A percentile compares a stretch with the other conserved stretches of the same genome.
Evolutionary conservation across 2,329 filamentous ascomycete species (phyloP).

Genomic region (Diaporthe vaccinii): DNA sequence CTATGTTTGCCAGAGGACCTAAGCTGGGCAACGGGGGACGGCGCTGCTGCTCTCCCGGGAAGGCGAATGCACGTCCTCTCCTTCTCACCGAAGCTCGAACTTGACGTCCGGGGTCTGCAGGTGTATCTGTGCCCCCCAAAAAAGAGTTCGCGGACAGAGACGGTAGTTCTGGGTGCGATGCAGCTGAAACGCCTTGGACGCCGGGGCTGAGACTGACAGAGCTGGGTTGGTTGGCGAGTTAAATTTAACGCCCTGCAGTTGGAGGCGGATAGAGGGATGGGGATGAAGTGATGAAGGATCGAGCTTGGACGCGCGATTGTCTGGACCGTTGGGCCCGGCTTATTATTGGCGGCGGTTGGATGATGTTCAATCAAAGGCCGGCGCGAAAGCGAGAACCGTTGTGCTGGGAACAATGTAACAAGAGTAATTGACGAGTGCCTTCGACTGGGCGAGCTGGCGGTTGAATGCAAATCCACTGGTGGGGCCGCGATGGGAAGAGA

Average conservation of each 20-base stretch:
- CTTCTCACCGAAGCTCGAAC: neutral
- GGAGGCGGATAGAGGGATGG: constrained; percentile 28
- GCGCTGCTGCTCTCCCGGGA: neutral
- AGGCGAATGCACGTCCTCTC: neutral
- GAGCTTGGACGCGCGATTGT: constrained; percentile 21
- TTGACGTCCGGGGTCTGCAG: neutral
- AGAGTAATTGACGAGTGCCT: neutral
- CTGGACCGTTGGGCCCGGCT: constrained; percentile 21
- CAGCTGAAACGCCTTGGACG: constrained; percentile 27
- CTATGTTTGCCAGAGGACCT: constrained; percentile 28
- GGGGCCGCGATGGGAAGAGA: constrained; percentile 9
- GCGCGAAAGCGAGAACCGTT: constrained; percentile 34
- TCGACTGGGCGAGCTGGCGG: neutral
- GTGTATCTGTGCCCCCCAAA: constrained; percentile 9
- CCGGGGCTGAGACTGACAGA: constrained; percentile 28
- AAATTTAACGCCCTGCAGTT: constrained; percentile 28
- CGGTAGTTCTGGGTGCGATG: constrained; percentile 6
- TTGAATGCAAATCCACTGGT: neutral
- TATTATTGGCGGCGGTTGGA: constrained; percentile 28
- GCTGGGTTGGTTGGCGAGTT: constrained; percentile 30
- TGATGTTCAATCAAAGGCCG: constrained; percentile 20
- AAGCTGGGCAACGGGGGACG: constrained; percentile 31
- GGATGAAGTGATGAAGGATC: constrained; percentile 16
- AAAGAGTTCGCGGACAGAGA: constrained; percentile 25
- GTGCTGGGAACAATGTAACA: constrained; percentile 23